A percentile compares a stretch with the other conserved stretches of the same genome.
Evolutionary conservation across 306 rosid genomes (phyloP).

Genomic region (Castanopsis chinensis): DNA sequence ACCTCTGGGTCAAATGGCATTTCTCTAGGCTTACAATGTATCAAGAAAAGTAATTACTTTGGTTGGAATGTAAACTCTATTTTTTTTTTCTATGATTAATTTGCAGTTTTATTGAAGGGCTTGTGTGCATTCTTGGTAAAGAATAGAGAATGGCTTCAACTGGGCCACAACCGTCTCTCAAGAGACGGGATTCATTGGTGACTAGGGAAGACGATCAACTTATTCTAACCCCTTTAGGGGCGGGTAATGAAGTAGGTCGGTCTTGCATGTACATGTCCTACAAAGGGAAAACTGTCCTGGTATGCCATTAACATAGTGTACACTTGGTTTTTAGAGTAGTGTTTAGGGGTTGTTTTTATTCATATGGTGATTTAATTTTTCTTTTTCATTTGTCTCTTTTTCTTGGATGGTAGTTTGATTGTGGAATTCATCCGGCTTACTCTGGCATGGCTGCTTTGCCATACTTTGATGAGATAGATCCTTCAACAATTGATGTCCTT

Average conservation of each 20-base stretch:
- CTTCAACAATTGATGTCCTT: constrained; percentile 81
- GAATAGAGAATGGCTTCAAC: constrained; percentile 42
- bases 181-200: constrained; percentile 47
- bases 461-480: constrained; percentile 93
- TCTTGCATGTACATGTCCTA: constrained; percentile 84
- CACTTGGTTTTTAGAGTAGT: not conserved
- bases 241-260: constrained; percentile 94
- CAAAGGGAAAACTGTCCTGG: constrained; percentile 66
- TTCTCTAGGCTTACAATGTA: too few relatives aligned
- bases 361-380: not conserved
- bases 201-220: constrained; percentile 72
- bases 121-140: not conserved
- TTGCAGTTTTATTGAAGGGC: not conserved
- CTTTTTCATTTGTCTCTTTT: not conserved
- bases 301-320: not conserved
- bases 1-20: too few relatives aligned
- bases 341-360: not conserved
- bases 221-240: constrained; percentile 76
- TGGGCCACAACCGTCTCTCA: constrained; percentile 42
- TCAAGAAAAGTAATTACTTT: not conserved
- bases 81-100: not conserved
- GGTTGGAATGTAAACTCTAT: not conserved
- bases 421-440: constrained; percentile 91
- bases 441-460: constrained; percentile 99
- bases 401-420: constrained; percentile 57